Base-by-base conservation (phyloP, 2,329 filamentous ascomycete species). In the Aspergillus tanneri region DNA sequence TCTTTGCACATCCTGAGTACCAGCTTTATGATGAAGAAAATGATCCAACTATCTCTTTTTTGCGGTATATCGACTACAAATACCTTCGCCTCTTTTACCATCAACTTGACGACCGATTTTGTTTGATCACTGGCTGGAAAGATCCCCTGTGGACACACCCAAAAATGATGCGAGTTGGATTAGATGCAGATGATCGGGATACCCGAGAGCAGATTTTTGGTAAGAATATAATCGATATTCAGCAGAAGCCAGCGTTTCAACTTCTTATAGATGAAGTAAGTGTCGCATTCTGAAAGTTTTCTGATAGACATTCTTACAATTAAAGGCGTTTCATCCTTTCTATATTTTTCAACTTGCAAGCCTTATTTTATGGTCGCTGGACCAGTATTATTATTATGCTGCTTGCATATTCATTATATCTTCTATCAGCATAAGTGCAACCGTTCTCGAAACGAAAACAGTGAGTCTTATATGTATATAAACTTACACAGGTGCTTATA, bases 311-410 rank as follows among this genome's bases (percentile, higher is more conserved):
- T 43, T 38, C 52, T 58, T 40, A 61, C 35, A 32, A 28, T 9
- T 24, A 14, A 54, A 89, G 82, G 90, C 89, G 16, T 90, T 99
- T 62, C 93, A 99, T 65, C 95, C 93, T 0, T 99, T 99, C 68
- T 99, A 99, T 67, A 87, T 99, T 47, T 99, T 99, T 66, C 93
- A 99, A 71, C 86, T 97, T 61, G 92, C 91, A 39, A 97, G 93
- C 75, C 76, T 99, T 56, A 72, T 95, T 32, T 81, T 99, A 3
- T 99, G 93, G 93, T 96, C 92, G 8, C 66, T 96, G 58, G 93
- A 99, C 64, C 80, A 95, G 61, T 99, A 99, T 69, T 99, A 96
- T 67, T 99, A 97, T 73, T 99, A 99, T 70, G 93, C 93, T 4
- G 80, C 85, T 12, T 95, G 91, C 66, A 99, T 99, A 60, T 95